Percentiles rank a stretch among this genome's conserved stretches.
Conservation (phyloP, 148 eudicot species). For the Rhododendron ovatum region DNA sequence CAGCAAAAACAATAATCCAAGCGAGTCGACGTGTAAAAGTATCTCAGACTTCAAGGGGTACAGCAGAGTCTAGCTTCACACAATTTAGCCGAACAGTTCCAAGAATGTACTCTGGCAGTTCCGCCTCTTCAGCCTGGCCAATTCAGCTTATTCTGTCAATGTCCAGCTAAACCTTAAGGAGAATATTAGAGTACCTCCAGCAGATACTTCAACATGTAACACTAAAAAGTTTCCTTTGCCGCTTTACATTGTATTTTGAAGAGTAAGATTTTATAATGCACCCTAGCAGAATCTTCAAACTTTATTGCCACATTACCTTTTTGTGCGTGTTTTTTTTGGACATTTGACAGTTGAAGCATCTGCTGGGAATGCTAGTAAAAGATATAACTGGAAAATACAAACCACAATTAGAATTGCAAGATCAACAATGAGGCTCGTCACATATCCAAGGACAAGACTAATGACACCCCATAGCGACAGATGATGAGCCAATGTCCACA, state of each 20-base stretch:
- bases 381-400: conserved; percentile 15
- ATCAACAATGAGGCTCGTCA: conserved; percentile 89
- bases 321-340: background rate
- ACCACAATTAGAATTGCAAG: conserved; percentile 93
- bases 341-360: background rate
- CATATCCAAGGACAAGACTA: conserved; percentile 96
- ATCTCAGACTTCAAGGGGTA: conserved; percentile 27
- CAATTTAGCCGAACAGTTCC: conserved; percentile 71
- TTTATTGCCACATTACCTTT: background rate
- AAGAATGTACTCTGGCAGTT: conserved; percentile 91
- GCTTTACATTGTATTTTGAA: background rate
- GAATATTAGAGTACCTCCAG: background rate
- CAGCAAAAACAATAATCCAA: background rate
- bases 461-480: conserved; percentile 89
- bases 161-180: background rate
- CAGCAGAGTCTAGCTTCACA: conserved; percentile 63
- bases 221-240: background rate
- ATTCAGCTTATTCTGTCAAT: conserved; percentile 10
- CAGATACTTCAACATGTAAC: background rate
- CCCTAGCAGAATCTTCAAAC: background rate
- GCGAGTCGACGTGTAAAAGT: background rate
- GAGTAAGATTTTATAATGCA: background rate
- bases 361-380: background rate
- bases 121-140: conserved; percentile 81
- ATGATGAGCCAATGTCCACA: conserved; percentile 97